Conservation (phyloP, 305 asterid species). For the Rubia peregrina region DNA sequence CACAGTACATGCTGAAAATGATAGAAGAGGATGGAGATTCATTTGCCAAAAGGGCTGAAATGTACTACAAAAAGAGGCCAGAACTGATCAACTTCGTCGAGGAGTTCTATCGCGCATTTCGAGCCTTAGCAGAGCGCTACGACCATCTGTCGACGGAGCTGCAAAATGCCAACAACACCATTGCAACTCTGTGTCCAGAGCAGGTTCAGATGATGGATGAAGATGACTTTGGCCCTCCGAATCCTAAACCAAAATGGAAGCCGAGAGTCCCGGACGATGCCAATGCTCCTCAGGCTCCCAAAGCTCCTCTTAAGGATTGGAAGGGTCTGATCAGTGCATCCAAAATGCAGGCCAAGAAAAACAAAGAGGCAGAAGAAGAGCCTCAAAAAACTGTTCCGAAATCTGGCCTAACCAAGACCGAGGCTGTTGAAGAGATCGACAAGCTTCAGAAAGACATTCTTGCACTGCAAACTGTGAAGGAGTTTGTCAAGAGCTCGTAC, state of each 20-base stretch:
- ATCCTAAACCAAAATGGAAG: constrained; percentile 12
- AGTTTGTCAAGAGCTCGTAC: constrained; percentile 78
- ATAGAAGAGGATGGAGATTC: constrained; percentile 93
- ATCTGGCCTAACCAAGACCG: constrained; percentile 49
- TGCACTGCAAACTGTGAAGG: constrained; percentile 64
- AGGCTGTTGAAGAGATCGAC: constrained; percentile 58
- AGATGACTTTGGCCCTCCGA: constrained; percentile 34
- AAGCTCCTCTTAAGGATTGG: constrained; percentile 50
- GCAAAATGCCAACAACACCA: constrained; percentile 80
- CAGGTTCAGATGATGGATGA: constrained; percentile 67
- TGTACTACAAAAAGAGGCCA: constrained; percentile 92
- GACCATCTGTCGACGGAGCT: constrained; percentile 75
- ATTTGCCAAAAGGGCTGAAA: constrained; percentile 87
- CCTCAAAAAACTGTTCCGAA: constrained; percentile 18
- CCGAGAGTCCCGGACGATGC: constrained; percentile 13
- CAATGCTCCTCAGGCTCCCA: constrained; percentile 51
- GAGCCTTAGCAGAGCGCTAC: constrained; percentile 83
- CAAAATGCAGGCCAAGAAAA: neutral
- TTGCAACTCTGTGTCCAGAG: constrained; percentile 78
- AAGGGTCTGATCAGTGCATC: constrained; percentile 54
- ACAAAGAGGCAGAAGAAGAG: constrained; percentile 25
- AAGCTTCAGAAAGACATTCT: constrained; percentile 73
- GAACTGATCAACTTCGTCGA: constrained; percentile 77
- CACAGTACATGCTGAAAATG: constrained; percentile 54
- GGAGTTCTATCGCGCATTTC: constrained; percentile 62